These are phyloP conservation scores for Tripterygium wilfordii DNA, from an alignment of 177 flowering plant genomes.

Conservation along the genomic window DNA sequence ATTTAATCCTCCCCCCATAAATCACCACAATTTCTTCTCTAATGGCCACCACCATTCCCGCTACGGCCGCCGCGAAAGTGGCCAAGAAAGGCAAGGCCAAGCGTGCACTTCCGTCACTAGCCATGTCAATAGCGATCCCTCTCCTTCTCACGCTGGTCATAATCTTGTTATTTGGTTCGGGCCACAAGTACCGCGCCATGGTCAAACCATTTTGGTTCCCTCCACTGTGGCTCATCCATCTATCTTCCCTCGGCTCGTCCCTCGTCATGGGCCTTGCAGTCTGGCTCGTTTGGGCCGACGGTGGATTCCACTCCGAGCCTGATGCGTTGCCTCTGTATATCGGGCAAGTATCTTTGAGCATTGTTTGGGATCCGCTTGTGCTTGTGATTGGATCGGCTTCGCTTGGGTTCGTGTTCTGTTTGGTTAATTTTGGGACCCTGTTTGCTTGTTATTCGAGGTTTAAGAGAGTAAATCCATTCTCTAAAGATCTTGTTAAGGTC, in stretches of 20 bases:
- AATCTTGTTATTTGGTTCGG: slow-evolving; percentile 19
- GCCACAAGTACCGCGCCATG: slow-evolving; percentile 9
- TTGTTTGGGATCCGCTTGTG: slow-evolving; percentile 33
- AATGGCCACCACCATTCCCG: not conserved
- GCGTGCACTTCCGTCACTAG: slow-evolving; percentile 14
- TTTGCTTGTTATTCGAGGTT: slow-evolving; percentile 14
- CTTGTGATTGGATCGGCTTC: slow-evolving; percentile 15
- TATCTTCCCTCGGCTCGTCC: slow-evolving; percentile 15
- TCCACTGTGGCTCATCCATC: slow-evolving; percentile 23
- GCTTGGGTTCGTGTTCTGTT: slow-evolving; percentile 17
- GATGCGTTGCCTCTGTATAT: slow-evolving; percentile 24
- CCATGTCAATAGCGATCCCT: slow-evolving; percentile 14
- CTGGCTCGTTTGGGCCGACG: slow-evolving; percentile 34
- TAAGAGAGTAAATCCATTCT: slow-evolving; percentile 18
- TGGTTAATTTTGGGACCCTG: slow-evolving; percentile 20
- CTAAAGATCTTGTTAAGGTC: slow-evolving; percentile 24
- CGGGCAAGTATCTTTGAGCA: slow-evolving; percentile 17
- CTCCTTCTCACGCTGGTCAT: slow-evolving; percentile 10
- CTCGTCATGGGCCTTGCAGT: slow-evolving; percentile 28
- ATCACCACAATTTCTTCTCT: not conserved
- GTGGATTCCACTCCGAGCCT: slow-evolving; percentile 19
- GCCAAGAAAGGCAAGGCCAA: slow-evolving; percentile 5
- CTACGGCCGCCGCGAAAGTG: not conserved
- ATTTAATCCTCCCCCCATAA: not conserved
- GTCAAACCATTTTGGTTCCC: slow-evolving; percentile 26